These are phyloP conservation scores for Populus nigra DNA, from an alignment of 345 rosid genomes.

Conservation along the genomic window DNA sequence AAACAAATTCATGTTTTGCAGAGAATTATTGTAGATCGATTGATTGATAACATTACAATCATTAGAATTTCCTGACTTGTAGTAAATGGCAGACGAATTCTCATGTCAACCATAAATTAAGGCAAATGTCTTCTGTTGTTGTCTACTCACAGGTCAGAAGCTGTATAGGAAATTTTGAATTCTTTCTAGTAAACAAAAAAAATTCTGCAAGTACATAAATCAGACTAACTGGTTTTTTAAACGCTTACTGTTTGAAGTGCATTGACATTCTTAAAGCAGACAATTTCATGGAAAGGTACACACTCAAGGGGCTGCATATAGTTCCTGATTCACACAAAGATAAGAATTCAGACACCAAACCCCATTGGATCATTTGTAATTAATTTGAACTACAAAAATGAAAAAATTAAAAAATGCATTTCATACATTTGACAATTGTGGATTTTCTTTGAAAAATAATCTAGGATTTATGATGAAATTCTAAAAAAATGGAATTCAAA, in stretches of 20 bases:
- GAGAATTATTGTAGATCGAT: too few relatives aligned
- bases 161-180: not conserved
- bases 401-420: too few relatives aligned
- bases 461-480: too few relatives aligned
- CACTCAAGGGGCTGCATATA: constrained; percentile 76
- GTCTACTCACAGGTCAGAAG: not conserved
- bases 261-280: constrained; percentile 73
- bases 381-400: not conserved
- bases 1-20: too few relatives aligned
- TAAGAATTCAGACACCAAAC: not conserved
- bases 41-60: too few relatives aligned
- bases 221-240: not conserved
- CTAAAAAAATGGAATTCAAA: too few relatives aligned
- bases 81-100: too few relatives aligned
- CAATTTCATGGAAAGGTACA: constrained; percentile 60
- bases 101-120: too few relatives aligned
- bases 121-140: too few relatives aligned
- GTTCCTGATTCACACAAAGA: constrained; percentile 47
- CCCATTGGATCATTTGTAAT: not conserved
- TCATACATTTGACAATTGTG: too few relatives aligned
- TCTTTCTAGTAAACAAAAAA: not conserved
- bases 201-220: constrained; percentile 8
- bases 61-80: too few relatives aligned
- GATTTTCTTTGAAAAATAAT: too few relatives aligned
- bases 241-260: constrained; percentile 70